These are phyloP conservation scores for Schizophyllum amplum DNA, from an alignment of 1,284 basidiomycete species.

Conservation along the genomic window DNA sequence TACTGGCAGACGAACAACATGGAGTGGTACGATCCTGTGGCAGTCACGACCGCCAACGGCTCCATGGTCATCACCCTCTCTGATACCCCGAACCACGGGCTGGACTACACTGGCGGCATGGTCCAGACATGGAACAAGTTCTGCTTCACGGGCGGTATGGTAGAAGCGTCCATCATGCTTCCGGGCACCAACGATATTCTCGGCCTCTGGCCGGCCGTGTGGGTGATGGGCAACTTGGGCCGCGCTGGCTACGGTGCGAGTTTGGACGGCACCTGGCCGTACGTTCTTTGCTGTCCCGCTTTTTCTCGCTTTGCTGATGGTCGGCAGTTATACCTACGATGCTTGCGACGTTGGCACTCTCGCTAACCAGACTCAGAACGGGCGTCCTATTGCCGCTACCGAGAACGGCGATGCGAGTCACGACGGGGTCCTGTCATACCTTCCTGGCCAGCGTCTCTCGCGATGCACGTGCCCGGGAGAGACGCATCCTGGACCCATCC, in stretches of 20 bases:
- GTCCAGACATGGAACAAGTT: slow-evolving; percentile 18
- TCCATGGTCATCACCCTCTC: slow-evolving; percentile 59
- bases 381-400: slow-evolving; percentile 27
- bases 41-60: slow-evolving; percentile 57
- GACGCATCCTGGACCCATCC: slow-evolving; percentile 68
- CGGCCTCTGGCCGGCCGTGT: slow-evolving; percentile 30
- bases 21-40: slow-evolving; percentile 37
- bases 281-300: too few relatives aligned
- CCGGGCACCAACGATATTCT: slow-evolving; percentile 50
- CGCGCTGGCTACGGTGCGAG: slow-evolving; percentile 37
- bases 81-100: slow-evolving; percentile 22
- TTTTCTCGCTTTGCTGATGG: background rate
- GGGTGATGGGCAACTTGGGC: slow-evolving; percentile 73
- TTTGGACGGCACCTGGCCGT: slow-evolving; percentile 3
- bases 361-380: slow-evolving; percentile 15
- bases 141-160: slow-evolving; percentile 26
- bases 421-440: slow-evolving; percentile 40
- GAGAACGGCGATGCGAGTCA: slow-evolving; percentile 37
- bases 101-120: slow-evolving; percentile 17
- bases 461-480: slow-evolving; percentile 72
- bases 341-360: slow-evolving; percentile 37
- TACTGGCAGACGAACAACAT: slow-evolving; percentile 33
- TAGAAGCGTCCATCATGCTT: slow-evolving; percentile 53
- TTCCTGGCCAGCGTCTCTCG: slow-evolving; percentile 73
- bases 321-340: slow-evolving; percentile 21